These are phyloP conservation scores for Phytophthora colocasiae DNA, from an alignment of 352 stramenopile species.

Conservation along the genomic window DNA sequence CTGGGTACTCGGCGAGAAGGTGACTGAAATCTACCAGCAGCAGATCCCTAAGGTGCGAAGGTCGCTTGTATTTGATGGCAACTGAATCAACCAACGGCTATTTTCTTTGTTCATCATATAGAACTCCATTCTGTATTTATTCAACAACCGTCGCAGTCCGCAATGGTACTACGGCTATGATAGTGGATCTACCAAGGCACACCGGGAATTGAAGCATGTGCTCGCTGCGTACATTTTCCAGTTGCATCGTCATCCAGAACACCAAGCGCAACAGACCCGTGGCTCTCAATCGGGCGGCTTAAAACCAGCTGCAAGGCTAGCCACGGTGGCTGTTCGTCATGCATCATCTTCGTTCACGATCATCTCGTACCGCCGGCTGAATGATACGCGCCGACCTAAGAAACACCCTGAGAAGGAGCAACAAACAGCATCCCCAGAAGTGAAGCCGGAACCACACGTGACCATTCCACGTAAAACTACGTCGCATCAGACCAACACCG, in stretches of 20 bases:
- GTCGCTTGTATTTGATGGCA: neutral
- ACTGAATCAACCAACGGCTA: neutral
- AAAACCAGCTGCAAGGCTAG: slow-evolving; percentile 4
- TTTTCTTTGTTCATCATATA: neutral
- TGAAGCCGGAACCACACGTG: neutral
- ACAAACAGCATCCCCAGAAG: neutral
- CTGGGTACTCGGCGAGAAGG: slow-evolving; percentile 37
- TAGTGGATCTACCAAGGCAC: slow-evolving; percentile 45
- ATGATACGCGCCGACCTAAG: neutral
- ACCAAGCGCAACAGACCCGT: neutral
- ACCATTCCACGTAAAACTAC: neutral
- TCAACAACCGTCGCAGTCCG: slow-evolving; percentile 47
- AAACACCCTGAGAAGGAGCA: neutral
- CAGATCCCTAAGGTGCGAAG: slow-evolving; percentile 28
- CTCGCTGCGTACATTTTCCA: slow-evolving; percentile 43
- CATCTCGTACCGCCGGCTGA: slow-evolving; percentile 39
- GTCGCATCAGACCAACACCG: too few species aligned
- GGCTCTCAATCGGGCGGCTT: neutral
- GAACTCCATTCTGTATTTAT: slow-evolving; percentile 41
- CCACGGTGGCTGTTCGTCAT: slow-evolving; percentile 27
- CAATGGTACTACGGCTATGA: slow-evolving; percentile 54
- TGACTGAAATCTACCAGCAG: slow-evolving; percentile 30
- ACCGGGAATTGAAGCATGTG: slow-evolving; percentile 43
- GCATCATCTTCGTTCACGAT: slow-evolving; percentile 40
- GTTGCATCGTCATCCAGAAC: slow-evolving; percentile 4